A percentile compares a stretch with the other conserved stretches of the same genome.
Conservation (phyloP, 805 yeast species). For the Candida montana region DNA sequence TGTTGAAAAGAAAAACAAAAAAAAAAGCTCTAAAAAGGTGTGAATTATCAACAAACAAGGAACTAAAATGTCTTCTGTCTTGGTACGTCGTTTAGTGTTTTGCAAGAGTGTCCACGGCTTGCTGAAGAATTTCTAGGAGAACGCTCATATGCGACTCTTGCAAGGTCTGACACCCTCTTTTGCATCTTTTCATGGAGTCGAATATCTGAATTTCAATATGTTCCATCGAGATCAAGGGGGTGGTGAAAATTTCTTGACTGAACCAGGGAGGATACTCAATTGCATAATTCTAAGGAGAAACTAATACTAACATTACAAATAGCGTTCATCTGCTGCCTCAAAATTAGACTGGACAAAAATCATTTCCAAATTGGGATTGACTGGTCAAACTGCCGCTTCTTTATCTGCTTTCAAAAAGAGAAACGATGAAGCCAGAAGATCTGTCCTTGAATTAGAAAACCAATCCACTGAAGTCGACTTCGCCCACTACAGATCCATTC, state of each 20-base stretch:
- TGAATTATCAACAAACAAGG: background rate
- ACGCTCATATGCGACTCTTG: too few relatives aligned
- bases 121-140: background rate
- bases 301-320: constrained; percentile 28
- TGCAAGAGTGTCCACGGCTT: background rate
- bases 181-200: too few relatives aligned
- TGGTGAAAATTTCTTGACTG: background rate
- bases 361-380: constrained; percentile 79
- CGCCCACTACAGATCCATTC: constrained; percentile 65
- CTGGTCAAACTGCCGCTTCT: constrained; percentile 87
- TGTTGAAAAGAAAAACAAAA: constrained; percentile 2
- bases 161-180: too few relatives aligned
- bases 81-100: constrained; percentile 5
- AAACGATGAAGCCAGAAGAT: constrained; percentile 94
- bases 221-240: background rate
- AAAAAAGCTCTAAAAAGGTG: background rate
- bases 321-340: constrained; percentile 55
- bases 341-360: constrained; percentile 95
- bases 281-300: background rate
- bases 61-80: constrained; percentile 14
- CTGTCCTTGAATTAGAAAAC: constrained; percentile 59
- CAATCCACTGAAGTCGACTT: constrained; percentile 82
- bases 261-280: background rate
- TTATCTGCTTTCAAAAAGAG: constrained; percentile 94
- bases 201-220: too few relatives aligned